These are phyloP conservation scores for Annona cherimola DNA, from an alignment of 164 flowering plant species.

Conservation along the genomic window DNA sequence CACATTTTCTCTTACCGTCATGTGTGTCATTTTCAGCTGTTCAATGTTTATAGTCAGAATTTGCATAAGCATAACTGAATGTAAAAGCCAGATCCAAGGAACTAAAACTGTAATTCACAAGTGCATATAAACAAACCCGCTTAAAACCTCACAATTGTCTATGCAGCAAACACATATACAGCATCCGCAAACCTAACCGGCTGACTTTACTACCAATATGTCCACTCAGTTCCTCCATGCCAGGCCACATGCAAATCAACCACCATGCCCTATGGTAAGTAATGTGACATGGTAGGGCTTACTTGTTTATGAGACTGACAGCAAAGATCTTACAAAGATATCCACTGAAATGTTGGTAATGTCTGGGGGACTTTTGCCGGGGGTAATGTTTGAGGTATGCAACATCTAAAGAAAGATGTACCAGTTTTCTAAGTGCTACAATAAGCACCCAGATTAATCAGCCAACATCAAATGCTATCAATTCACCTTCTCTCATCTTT, in stretches of 20 bases:
- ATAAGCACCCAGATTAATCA: background rate
- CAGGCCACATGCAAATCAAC: background rate
- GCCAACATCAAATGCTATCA: background rate
- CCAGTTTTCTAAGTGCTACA: background rate
- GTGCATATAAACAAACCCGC: background rate
- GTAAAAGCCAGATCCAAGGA: background rate
- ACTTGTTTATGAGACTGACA: background rate
- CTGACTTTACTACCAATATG: background rate
- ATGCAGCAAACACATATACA: background rate
- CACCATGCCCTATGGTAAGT: background rate
- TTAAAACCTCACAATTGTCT: background rate
- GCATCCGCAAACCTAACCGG: background rate
- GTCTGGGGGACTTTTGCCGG: no score
- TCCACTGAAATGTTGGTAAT: no score
- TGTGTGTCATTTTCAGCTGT: conserved; percentile 57
- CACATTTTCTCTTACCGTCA: conserved; percentile 67
- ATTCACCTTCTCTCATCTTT: conserved; percentile 58
- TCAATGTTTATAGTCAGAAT: background rate
- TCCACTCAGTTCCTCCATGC: background rate
- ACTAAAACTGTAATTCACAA: background rate
- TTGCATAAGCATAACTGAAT: background rate
- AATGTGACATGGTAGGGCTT: no score
- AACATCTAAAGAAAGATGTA: background rate
- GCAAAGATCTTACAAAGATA: background rate
- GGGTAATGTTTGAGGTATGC: background rate